Evolutionary conservation across 306 rosid species (phyloP), one percentile per base, ranked within the genome.

Genomic region (Cucumis melo): DNA sequence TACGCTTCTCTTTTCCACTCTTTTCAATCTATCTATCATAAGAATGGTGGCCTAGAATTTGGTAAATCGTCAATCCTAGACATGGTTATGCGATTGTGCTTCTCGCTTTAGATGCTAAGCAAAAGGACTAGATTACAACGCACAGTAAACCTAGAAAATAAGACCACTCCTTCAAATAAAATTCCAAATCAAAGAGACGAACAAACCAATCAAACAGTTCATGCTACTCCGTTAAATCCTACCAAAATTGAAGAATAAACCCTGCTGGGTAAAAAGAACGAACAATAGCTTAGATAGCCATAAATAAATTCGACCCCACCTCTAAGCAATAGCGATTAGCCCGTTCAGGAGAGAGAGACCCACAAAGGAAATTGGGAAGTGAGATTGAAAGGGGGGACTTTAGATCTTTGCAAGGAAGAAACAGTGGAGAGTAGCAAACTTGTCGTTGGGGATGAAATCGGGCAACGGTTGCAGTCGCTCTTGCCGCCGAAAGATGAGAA

Each of bases 31-130:
- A 44, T 8, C 39, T 2, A 44, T 44, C 57, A 10, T 41, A 24
- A 63, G 46, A 29, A 21, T 82, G 59, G 81, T 56, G 85, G 82
- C 82, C 85, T 92, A 41, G 78, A 81, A 65, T 77, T 89, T 76
- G 82, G 78, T 29, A 83, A 32, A 64, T 89, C 92, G 16, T 86
- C 89, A 1, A 89, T 68, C 81, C 75, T 76, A n/a, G 89, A 86
- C 84, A 87, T 86, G 76, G 91, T 87, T 20, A 86, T 85, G 73
- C 17, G 13, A 34, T 67, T 7, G 55, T 23, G 34, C 19, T 48
- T 48, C 44, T 42, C 10, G 48, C 48, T 42, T 11, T 11, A 42
- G 48, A 42, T 32, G 36, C 36, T 32, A 32, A 2, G 5, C 36
- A 32, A 32, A 32, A 32, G 12, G 13, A 67, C 19, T 56, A 42